Base-by-base conservation (phyloP, 139 green algal genomes). In the Prasinococcaceae sp. region DNA sequence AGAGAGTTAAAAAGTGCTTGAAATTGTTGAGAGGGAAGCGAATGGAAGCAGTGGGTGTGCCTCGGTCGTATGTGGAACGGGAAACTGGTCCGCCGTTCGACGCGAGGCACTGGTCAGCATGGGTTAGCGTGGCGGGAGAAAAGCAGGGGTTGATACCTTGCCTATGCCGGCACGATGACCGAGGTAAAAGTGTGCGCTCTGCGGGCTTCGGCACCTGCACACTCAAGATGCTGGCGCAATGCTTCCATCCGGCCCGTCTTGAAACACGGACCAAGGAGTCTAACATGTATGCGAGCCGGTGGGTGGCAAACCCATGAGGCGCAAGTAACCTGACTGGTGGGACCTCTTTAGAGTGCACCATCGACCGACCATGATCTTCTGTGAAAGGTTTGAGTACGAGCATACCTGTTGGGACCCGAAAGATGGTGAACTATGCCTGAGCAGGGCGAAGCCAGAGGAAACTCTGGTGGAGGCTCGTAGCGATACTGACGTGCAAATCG, bases 261-360 rank as follows among this genome's bases (percentile, higher is more conserved):
- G 82, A 92, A 92, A 92, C 82, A 92, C 82, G 82, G 82, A 92
- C 80, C 82, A 88, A 92, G 82, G 82, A 92, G 82, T 92, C 76
- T 83, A 87, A 87, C 78, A 85, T 83, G 74, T 79, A 81, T 87
- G 79, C 78, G 76, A 92, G 82, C 70, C 79, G 76, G 75, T 84
- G 80, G 76, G 82, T 80, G 70, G 66, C 65, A 92, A 82, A 83
- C 82, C 78, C 79, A 82, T 78, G 77, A 86, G 76, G 80, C 82
- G 82, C 69, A 92, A 86, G 70, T 75, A 92, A 88, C 65, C 69
- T 84, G 68, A 85, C 68, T 80, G 78, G 74, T 83, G 78, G 63
- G 72, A 83, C 62, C 71, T 67, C 69, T 45, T 68, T 38, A 56
- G 69, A 63, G 70, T 79, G 80, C 79, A 89, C 64, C 75, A 84